phyloP scores from a whole-genome alignment of 768 basidiomycete species.

The Russula earlei region DNA sequence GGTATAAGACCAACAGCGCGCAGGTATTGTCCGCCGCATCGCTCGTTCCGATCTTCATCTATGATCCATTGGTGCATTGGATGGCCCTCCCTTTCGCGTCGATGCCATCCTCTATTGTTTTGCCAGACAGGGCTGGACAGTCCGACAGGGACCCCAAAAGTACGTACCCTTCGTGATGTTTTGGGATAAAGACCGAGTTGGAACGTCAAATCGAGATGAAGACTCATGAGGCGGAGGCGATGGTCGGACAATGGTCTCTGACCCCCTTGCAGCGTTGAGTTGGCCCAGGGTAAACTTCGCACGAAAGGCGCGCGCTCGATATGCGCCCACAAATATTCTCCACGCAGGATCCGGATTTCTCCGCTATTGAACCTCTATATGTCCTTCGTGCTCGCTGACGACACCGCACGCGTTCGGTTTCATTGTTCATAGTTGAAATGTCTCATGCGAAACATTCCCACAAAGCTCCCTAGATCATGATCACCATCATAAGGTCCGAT shows the following conservation, averaged over 20 bases:
- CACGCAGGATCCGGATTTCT: background rate
- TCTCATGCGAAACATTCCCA: background rate
- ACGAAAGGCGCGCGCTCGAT: background rate
- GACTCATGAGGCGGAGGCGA: background rate
- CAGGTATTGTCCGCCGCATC: background rate
- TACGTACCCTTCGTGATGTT: background rate
- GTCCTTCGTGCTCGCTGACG: background rate
- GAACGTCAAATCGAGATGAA: background rate
- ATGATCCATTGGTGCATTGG: background rate
- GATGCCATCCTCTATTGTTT: conserved; percentile 3
- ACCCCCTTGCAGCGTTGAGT: background rate
- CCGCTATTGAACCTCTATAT: background rate
- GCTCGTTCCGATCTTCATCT: background rate
- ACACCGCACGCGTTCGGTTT: background rate
- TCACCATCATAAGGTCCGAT: background rate
- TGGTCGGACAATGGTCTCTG: background rate
- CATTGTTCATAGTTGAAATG: background rate
- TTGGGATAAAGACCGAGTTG: background rate
- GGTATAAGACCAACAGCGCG: background rate
- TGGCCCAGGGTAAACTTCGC: background rate
- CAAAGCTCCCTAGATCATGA: background rate
- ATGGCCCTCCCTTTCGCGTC: background rate
- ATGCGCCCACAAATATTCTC: background rate
- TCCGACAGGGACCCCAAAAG: background rate
- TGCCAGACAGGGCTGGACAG: background rate